phyloP scores from a whole-genome alignment of 192 early-diverging fungal species.

The Coemansia guatemalensis region DNA sequence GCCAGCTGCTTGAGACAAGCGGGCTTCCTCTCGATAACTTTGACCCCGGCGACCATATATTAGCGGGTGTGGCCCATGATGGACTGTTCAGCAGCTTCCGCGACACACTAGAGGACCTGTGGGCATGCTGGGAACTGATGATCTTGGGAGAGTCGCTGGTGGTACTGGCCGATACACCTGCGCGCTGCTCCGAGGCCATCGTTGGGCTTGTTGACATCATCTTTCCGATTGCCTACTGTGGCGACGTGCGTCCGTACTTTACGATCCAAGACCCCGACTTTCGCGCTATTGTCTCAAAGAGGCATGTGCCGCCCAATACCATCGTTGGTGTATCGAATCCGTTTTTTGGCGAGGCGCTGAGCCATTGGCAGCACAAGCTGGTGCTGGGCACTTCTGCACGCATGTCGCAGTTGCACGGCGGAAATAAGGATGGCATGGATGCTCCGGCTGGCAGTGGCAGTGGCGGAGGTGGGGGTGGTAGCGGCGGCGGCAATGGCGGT shows the following conservation, averaged over 20 bases:
- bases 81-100: conserved; percentile 77
- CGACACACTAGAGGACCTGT: conserved; percentile 76
- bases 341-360: conserved; percentile 85
- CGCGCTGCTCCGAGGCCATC: conserved; percentile 82
- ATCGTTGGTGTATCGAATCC: conserved; percentile 96
- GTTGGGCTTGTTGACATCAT: conserved; percentile 84
- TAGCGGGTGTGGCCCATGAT: conserved; percentile 65
- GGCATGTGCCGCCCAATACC: conserved; percentile 70
- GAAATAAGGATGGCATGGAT: conserved; percentile 14
- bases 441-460: conserved; percentile 8
- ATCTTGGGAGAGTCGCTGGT: conserved; percentile 86
- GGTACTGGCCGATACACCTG: conserved; percentile 85
- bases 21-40: conserved; percentile 66
- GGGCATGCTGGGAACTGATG: conserved; percentile 95
- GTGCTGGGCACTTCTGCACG: conserved; percentile 55
- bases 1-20: conserved; percentile 73
- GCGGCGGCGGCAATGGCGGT: conserved; percentile 4
- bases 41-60: conserved; percentile 69
- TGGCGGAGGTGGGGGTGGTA: conserved; percentile 6
- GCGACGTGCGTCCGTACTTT: conserved; percentile 95
- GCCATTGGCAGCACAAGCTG: conserved; percentile 91
- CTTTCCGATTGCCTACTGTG: conserved; percentile 94
- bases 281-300: conserved; percentile 56
- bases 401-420: conserved; percentile 50
- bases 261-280: conserved; percentile 97